Percentiles rank a stretch among this genome's conserved stretches.
Conservation (phyloP, 768 basidiomycete species). For the Podaxis rugospora region DNA sequence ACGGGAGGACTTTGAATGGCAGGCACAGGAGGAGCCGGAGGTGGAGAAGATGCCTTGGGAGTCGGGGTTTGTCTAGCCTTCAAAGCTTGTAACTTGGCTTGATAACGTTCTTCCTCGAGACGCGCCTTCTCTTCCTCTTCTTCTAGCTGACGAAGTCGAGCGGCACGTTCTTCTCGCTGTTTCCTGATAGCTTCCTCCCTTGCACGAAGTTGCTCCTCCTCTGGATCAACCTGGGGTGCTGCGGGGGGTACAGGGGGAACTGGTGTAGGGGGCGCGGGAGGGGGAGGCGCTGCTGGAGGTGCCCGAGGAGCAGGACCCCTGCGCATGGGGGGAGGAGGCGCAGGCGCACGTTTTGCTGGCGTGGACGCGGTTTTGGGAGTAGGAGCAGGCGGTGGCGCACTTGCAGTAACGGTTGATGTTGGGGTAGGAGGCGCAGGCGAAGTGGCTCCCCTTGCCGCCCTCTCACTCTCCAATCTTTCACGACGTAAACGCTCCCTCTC, state of each 20-base stretch:
- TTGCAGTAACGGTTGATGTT: slow-evolving; percentile 27
- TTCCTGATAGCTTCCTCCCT: slow-evolving; percentile 71
- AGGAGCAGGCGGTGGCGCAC: slow-evolving; percentile 18
- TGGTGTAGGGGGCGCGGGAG: slow-evolving; percentile 23
- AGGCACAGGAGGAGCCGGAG: slow-evolving; percentile 27
- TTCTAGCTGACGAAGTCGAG: slow-evolving; percentile 67
- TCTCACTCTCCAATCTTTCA: slow-evolving; percentile 74
- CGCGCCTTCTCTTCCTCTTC: slow-evolving; percentile 32
- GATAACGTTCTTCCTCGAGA: slow-evolving; percentile 33
- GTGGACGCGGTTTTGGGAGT: slow-evolving; percentile 20
- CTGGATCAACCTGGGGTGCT: slow-evolving; percentile 60
- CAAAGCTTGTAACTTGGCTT: slow-evolving; percentile 33
- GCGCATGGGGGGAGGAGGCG: slow-evolving; percentile 24
- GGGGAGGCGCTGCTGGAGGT: slow-evolving; percentile 35
- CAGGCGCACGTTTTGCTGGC: slow-evolving; percentile 8
- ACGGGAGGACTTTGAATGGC: slow-evolving; percentile 31
- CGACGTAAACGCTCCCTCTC: slow-evolving; percentile 70
- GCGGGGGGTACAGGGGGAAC: slow-evolving; percentile 18
- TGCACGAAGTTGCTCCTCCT: slow-evolving; percentile 66
- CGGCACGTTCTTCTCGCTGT: slow-evolving; percentile 68
- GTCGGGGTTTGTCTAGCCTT: slow-evolving; percentile 26
- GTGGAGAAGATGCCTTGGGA: slow-evolving; percentile 22
- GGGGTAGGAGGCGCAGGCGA: slow-evolving; percentile 24
- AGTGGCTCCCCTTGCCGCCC: slow-evolving; percentile 47
- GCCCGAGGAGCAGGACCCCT: slow-evolving; percentile 36